phyloP scores from a whole-genome alignment of 805 yeast genomes.

The Pichia gijzeniarum region DNA sequence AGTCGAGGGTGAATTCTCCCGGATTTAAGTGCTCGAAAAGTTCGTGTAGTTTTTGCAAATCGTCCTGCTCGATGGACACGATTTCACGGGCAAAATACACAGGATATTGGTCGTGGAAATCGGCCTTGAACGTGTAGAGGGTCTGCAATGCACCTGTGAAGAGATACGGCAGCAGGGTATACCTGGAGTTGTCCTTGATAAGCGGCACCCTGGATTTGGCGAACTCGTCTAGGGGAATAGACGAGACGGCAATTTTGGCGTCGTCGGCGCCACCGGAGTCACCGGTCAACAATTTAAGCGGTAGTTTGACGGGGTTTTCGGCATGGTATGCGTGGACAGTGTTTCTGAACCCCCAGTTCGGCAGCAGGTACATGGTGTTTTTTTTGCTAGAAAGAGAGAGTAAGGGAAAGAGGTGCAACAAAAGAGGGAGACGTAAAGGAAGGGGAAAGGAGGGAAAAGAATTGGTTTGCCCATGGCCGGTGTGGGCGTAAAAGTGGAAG shows the following conservation, averaged over 20 bases:
- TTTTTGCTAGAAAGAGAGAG: neutral
- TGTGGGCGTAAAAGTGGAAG: too few relatives aligned
- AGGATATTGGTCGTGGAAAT: slow-evolving; percentile 35
- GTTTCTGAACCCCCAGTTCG: slow-evolving; percentile 30
- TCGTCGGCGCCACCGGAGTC: neutral
- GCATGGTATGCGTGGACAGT: slow-evolving; percentile 24
- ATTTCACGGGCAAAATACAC: slow-evolving; percentile 42
- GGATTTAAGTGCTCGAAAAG: slow-evolving; percentile 17
- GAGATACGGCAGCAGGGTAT: slow-evolving; percentile 39
- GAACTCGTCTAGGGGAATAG: slow-evolving; percentile 30
- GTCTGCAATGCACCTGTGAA: slow-evolving; percentile 46
- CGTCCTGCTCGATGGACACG: slow-evolving; percentile 28
- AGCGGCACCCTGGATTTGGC: slow-evolving; percentile 36
- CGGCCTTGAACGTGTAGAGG: slow-evolving; percentile 39
- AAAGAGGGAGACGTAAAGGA: neutral
- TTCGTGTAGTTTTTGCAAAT: slow-evolving; percentile 3
- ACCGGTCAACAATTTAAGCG: slow-evolving; percentile 13
- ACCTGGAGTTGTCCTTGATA: slow-evolving; percentile 33
- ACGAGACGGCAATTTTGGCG: slow-evolving; percentile 9
- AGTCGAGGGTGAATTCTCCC: slow-evolving; percentile 46
- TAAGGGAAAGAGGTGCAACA: neutral
- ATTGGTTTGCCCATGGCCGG: neutral
- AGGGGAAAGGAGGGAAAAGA: neutral
- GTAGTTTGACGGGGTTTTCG: slow-evolving; percentile 21
- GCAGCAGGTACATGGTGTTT: slow-evolving; percentile 10